phyloP scores from a whole-genome alignment of 75 land plant genomes.

The Picea sitchensis region DNA sequence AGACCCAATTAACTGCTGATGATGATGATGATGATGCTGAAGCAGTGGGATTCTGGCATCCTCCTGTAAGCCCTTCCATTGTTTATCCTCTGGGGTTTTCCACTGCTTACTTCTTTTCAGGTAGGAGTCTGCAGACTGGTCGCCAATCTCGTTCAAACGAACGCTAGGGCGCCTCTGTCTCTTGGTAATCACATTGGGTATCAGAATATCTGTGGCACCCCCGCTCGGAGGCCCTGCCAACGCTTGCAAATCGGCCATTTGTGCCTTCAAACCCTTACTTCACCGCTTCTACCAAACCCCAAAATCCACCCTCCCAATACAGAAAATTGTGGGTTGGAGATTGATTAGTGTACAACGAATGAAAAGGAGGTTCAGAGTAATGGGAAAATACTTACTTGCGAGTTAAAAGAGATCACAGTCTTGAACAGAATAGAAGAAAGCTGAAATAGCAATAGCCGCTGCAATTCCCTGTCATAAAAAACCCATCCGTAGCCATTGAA shows the following conservation, averaged over 20 bases:
- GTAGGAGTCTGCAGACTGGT: constrained; percentile 29
- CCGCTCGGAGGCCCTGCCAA: not conserved
- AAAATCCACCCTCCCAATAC: too few relatives aligned
- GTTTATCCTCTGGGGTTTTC: constrained; percentile 3
- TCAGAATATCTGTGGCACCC: not conserved
- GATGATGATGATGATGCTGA: not conserved
- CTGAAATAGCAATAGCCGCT: too few relatives aligned
- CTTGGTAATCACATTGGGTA: constrained; percentile 29
- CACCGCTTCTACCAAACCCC: too few relatives aligned
- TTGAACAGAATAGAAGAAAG: too few relatives aligned
- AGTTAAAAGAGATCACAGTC: too few relatives aligned
- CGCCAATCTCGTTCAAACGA: constrained; percentile 71
- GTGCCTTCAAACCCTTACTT: not conserved
- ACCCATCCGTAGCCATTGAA: too few relatives aligned
- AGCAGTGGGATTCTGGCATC: not conserved
- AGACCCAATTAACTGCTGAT: not conserved
- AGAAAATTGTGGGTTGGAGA: too few relatives aligned
- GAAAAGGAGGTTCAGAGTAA: too few relatives aligned
- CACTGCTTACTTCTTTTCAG: constrained; percentile 1
- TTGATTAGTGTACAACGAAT: too few relatives aligned
- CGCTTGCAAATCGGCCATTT: constrained; percentile 12
- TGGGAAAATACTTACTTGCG: too few relatives aligned
- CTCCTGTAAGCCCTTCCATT: constrained; percentile 7
- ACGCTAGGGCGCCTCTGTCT: constrained; percentile 81
- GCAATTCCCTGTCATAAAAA: too few relatives aligned